Percentiles rank a stretch among this genome's conserved stretches.
Evolutionary conservation across 2,329 filamentous ascomycete species (phyloP).

Genomic region (Colletotrichum lupini): DNA sequence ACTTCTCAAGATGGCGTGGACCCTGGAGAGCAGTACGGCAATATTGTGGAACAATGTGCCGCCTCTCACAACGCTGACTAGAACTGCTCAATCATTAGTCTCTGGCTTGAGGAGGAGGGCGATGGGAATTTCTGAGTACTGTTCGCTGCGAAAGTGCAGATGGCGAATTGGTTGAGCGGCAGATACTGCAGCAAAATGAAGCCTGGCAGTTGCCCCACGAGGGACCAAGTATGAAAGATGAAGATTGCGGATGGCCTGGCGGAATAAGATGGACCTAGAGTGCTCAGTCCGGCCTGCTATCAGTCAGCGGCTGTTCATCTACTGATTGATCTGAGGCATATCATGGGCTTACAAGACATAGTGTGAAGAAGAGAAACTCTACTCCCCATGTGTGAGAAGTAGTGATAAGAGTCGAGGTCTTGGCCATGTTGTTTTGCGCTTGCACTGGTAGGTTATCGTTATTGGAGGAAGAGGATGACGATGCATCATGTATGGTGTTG

Average conservation of each 20-base stretch:
- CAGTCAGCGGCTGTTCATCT: neutral
- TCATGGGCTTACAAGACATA: neutral
- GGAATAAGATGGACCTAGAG: neutral
- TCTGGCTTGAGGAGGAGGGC: neutral
- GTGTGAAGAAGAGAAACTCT: neutral
- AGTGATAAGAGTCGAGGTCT: neutral
- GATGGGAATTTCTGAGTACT: neutral
- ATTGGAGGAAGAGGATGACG: neutral
- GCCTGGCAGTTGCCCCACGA: neutral
- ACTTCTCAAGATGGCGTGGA: neutral
- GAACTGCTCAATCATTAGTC: neutral
- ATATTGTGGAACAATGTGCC: neutral
- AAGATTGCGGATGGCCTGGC: neutral
- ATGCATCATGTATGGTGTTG: neutral
- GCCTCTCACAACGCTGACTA: neutral
- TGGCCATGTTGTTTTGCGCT: neutral
- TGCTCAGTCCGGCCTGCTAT: neutral
- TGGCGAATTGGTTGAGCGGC: neutral
- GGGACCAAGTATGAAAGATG: neutral
- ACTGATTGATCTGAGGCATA: too few species aligned
- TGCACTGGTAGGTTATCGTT: neutral
- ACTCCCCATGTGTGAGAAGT: neutral
- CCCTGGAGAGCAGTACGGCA: too few species aligned
- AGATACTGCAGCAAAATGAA: neutral
- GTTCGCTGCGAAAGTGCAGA: neutral